Evolutionary conservation across 1,284 basidiomycete species (phyloP).

Genomic region (Cutaneotrichosporon sp.): DNA sequence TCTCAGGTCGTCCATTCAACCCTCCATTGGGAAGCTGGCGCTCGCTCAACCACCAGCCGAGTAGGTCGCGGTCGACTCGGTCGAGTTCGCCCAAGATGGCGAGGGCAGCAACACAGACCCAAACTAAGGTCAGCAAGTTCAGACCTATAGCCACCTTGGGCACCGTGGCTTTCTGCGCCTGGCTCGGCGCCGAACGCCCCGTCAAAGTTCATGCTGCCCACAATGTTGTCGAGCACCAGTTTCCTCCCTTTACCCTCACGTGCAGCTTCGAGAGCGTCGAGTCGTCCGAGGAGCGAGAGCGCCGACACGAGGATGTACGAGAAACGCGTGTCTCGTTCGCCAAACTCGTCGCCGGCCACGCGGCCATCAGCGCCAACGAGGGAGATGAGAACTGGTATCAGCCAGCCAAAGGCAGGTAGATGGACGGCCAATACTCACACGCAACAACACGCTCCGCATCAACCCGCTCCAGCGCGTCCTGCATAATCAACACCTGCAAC

Average conservation of each 20-base stretch:
- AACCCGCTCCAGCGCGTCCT: conserved; percentile 72
- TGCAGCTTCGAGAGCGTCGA: conserved; percentile 58
- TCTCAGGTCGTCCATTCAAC: conserved; percentile 92
- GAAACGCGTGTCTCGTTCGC: conserved; percentile 91
- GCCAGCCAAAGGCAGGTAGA: not conserved
- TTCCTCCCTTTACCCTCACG: conserved; percentile 59
- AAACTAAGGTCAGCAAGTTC: conserved; percentile 61
- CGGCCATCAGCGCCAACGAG: conserved; percentile 78
- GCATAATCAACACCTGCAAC: conserved; percentile 85
- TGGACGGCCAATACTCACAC: conserved; percentile 59
- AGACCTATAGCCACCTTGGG: conserved; percentile 64
- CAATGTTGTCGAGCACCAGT: conserved; percentile 70
- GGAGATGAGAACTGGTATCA: conserved; percentile 67
- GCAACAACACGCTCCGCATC: conserved; percentile 67
- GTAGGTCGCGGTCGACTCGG: conserved; percentile 68
- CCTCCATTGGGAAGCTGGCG: conserved; percentile 90
- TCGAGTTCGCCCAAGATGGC: conserved; percentile 81
- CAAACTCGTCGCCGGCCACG: conserved; percentile 85
- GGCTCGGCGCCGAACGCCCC: conserved; percentile 83
- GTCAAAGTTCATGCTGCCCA: conserved; percentile 85
- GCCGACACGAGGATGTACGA: conserved; percentile 79
- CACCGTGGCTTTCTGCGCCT: conserved; percentile 90
- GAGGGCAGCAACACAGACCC: conserved; percentile 81
- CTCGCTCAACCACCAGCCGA: conserved; percentile 91
- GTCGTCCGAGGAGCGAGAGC: conserved; percentile 73